These are phyloP conservation scores for Gigaspora rosea DNA, from an alignment of 192 early-diverging fungal genomes.

Conservation along the genomic window DNA sequence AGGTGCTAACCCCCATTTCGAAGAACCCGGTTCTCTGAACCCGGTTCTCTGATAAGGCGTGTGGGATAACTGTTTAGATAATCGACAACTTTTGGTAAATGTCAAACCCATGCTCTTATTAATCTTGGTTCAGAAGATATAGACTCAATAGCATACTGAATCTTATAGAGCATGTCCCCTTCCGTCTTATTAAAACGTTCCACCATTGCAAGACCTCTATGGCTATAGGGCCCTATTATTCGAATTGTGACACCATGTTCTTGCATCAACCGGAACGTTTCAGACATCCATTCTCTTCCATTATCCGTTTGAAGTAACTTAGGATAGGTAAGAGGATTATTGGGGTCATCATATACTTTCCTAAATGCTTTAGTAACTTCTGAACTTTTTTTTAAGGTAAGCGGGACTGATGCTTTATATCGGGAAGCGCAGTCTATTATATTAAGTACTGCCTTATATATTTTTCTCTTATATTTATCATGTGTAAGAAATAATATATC, in stretches of 20 bases:
- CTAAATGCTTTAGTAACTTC: not conserved
- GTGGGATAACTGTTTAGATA: conserved; percentile 24
- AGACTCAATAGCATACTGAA: not conserved
- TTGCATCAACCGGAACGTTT: too few relatives aligned
- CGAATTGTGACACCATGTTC: not conserved
- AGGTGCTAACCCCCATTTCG: too few relatives aligned
- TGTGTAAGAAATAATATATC: conserved; percentile 8
- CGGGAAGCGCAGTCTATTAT: not conserved
- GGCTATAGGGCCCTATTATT: conserved; percentile 2
- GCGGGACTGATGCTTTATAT: not conserved
- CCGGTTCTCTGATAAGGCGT: conserved; percentile 2
- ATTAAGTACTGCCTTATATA: not conserved
- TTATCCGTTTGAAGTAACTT: too few relatives aligned
- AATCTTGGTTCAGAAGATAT: conserved; percentile 9
- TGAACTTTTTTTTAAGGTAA: conserved; percentile 5
- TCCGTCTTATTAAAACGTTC: not conserved
- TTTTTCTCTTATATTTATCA: too few relatives aligned
- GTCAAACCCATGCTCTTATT: conserved; percentile 24
- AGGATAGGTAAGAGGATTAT: too few relatives aligned
- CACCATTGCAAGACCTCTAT: not conserved
- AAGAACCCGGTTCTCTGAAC: too few relatives aligned
- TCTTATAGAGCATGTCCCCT: too few relatives aligned
- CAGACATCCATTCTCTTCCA: too few relatives aligned
- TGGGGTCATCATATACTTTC: conserved; percentile 20
- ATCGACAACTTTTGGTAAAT: conserved; percentile 10